Evolutionary conservation across 345 rosid species (phyloP).

Genomic region (Bruguiera parviflora): DNA sequence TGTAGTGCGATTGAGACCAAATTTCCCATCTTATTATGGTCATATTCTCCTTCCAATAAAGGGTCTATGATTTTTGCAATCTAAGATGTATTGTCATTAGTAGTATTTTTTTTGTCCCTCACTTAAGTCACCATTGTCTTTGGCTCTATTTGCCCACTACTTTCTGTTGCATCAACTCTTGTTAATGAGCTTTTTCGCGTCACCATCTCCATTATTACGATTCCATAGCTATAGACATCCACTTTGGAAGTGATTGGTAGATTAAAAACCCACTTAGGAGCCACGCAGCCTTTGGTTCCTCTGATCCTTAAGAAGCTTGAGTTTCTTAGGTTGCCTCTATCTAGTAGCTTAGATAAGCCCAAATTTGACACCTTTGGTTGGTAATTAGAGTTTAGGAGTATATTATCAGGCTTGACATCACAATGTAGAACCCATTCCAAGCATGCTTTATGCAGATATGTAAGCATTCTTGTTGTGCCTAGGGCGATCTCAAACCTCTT

Average conservation of each 20-base stretch:
- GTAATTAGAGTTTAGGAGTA: conserved; percentile 2
- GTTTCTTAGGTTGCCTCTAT: not conserved
- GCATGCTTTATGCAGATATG: conserved; percentile 13
- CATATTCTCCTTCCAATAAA: not conserved
- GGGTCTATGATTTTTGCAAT: not conserved
- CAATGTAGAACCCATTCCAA: conserved; percentile 11
- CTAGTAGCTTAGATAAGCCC: not conserved
- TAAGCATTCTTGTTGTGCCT: conserved; percentile 10
- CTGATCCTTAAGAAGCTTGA: conserved; percentile 3
- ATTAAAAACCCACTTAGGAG: conserved; percentile 11
- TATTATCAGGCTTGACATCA: conserved; percentile 15
- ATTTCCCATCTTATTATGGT: conserved; percentile 14
- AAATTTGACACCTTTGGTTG: conserved; percentile 8
- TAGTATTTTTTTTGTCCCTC: not conserved
- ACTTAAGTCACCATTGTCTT: not conserved
- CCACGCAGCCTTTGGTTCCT: conserved; percentile 9
- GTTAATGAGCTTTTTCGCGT: not conserved
- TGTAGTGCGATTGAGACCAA: conserved; percentile 21
- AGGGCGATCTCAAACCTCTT: conserved; percentile 10
- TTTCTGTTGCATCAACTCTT: not conserved
- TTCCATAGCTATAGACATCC: conserved; percentile 13
- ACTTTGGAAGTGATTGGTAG: conserved; percentile 15
- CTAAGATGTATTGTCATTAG: not conserved
- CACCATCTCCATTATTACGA: conserved; percentile 11
- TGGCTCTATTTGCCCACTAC: conserved; percentile 33